phyloP scores from a whole-genome alignment of 208 protist species.

The Trichomonas gallinae region DNA sequence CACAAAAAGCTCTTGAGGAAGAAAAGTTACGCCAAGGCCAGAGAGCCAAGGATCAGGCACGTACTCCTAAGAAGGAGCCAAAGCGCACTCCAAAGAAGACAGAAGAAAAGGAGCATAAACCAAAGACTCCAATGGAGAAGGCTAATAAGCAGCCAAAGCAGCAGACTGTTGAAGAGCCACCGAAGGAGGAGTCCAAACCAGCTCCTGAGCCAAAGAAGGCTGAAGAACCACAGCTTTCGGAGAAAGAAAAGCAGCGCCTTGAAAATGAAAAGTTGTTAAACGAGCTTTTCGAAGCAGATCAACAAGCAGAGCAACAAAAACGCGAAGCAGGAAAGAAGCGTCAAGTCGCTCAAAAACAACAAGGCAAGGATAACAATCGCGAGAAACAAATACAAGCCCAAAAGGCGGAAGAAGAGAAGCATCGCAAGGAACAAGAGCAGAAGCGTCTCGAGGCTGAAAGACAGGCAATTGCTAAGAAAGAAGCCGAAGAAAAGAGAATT shows the following conservation, averaged over 20 bases:
- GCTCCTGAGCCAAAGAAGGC: neutral
- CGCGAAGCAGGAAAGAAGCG: neutral
- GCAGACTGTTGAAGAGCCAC: neutral
- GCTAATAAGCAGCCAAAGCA: neutral
- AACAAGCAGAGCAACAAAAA: neutral
- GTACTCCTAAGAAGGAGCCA: neutral
- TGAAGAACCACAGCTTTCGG: neutral
- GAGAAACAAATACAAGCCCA: neutral
- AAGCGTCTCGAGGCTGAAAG: neutral
- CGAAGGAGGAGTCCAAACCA: neutral
- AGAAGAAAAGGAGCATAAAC: neutral
- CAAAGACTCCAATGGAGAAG: too few species aligned
- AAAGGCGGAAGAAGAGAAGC: neutral
- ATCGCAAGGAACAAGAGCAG: neutral
- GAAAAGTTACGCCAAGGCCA: neutral
- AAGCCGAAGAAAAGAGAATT: neutral
- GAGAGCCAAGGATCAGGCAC: neutral
- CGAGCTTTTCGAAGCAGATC: neutral
- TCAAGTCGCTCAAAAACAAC: neutral
- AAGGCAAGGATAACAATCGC: neutral
- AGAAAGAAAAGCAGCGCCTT: neutral
- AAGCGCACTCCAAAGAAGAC: neutral
- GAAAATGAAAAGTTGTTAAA: neutral
- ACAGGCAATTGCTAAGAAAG: neutral
- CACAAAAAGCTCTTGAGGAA: neutral